Percentiles rank a stretch among this genome's conserved stretches.
These are phyloP conservation scores for Paraurostyla sp. DNA, from an alignment of 73 alveolate species.

Conservation along the genomic window DNA sequence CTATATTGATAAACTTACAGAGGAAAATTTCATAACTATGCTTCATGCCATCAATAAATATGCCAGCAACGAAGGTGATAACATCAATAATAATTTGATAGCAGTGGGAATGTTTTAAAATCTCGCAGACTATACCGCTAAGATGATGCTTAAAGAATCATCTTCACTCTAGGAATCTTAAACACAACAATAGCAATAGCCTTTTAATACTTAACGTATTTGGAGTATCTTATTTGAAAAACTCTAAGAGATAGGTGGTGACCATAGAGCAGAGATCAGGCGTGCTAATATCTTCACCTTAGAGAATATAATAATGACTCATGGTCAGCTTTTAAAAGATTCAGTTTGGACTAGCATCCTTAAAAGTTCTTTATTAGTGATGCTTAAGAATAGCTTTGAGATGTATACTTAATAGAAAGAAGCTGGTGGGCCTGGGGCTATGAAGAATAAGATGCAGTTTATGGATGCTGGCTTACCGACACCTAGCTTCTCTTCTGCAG, in stretches of 20 bases:
- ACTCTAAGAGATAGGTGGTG: constrained; percentile 59
- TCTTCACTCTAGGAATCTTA: background rate
- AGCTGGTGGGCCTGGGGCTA: background rate
- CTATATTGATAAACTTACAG: constrained; percentile 55
- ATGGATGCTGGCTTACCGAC: constrained; percentile 56
- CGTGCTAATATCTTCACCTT: constrained; percentile 66
- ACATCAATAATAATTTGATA: constrained; percentile 68
- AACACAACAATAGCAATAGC: background rate
- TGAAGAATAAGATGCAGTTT: background rate
- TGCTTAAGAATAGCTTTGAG: constrained; percentile 22
- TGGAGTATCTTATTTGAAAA: constrained; percentile 58
- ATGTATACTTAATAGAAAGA: constrained; percentile 20
- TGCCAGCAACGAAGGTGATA: constrained; percentile 66
- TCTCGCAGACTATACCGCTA: constrained; percentile 75
- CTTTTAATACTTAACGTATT: constrained; percentile 53
- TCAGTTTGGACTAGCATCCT: constrained; percentile 54
- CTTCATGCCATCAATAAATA: constrained; percentile 64
- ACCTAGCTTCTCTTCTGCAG: constrained; percentile 73
- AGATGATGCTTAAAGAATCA: constrained; percentile 30
- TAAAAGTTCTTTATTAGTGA: constrained; percentile 10
- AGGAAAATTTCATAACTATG: constrained; percentile 47
- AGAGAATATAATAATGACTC: constrained; percentile 68
- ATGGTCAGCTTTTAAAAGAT: constrained; percentile 47
- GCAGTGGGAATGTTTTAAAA: constrained; percentile 80
- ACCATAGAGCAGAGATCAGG: constrained; percentile 69